Evolutionary conservation across 2,329 filamentous ascomycete species (phyloP).

Genomic region (Elsinoe arachidis): DNA sequence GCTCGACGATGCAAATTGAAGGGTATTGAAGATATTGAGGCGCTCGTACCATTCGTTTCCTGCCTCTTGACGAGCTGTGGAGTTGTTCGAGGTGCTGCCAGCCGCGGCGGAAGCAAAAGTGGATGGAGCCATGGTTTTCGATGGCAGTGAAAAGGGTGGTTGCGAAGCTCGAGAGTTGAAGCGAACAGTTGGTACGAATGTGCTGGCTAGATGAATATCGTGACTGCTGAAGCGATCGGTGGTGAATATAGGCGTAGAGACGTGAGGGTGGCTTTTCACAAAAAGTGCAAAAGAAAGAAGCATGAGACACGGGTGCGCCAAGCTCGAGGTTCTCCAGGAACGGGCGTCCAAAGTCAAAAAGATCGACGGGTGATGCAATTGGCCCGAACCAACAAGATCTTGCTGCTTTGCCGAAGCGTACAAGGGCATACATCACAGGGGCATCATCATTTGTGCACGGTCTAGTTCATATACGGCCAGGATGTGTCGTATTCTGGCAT

Average conservation of each 20-base stretch:
- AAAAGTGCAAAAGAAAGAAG: slow-evolving; percentile 12
- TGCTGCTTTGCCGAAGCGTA: neutral
- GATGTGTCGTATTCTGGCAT: neutral
- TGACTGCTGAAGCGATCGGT: slow-evolving; percentile 2
- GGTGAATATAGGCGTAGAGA: neutral
- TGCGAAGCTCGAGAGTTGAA: neutral
- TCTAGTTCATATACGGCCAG: neutral
- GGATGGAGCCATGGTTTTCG: slow-evolving; percentile 11
- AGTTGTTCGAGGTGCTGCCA: slow-evolving; percentile 31
- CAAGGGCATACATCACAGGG: neutral
- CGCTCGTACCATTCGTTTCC: slow-evolving; percentile 39
- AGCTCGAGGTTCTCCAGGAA: slow-evolving; percentile 12
- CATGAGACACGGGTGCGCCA: slow-evolving; percentile 1
- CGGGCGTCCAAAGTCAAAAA: slow-evolving; percentile 2
- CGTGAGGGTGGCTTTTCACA: slow-evolving; percentile 1
- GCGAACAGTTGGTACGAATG: neutral
- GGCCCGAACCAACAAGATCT: neutral
- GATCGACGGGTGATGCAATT: slow-evolving; percentile 12
- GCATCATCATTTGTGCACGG: neutral
- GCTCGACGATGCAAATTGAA: neutral
- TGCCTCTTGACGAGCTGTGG: slow-evolving; percentile 35
- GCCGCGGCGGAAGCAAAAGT: slow-evolving; percentile 45
- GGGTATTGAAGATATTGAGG: slow-evolving; percentile 1
- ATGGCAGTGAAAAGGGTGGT: neutral
- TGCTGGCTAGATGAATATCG: neutral